Base-by-base conservation (phyloP, 371 early-diverging fungal genomes). In the Mortierella sp. region DNA sequence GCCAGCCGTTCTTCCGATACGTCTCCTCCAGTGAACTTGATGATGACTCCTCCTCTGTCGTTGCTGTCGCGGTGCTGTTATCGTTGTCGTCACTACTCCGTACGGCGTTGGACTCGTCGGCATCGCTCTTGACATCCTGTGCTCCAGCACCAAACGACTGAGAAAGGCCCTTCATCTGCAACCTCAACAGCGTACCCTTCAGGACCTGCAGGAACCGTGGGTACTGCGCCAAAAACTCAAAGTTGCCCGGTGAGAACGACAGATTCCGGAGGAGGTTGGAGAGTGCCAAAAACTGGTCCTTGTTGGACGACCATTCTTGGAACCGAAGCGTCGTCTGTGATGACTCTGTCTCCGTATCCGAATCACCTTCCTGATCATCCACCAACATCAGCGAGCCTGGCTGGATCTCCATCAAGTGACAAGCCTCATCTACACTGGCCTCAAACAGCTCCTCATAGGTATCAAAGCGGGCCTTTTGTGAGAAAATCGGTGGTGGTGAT, bases 181-280 rank as follows among this genome's bases (percentile, higher is more conserved):
- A 60, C 2, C 76, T 70, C 56, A 84, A 35, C 4, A 84, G 54
- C 18, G 82, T 82, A 1, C 72, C 56, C 72, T 80, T 79, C 72
- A 93, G 44, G 0, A 90, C 75, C 1, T 81, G 75, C 5, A 92
- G 77, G 85, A 94, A 93, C 11, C 94, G 92, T 7, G 76, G 73
- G 71, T 93, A 91, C 14, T 81, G 84, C 4, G 93, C 93, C 29
- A 93, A 84, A 71, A 89, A 94, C 68, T 91, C 91, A 58, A 90
- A 88, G 80, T 95, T 95, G 14, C 90, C 91, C 1, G 87, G 89
- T 80, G 92, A 87, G 82, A 95, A 95, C 10, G 95, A 93, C 60
- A 95, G 75, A 70, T 94, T 95, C 38, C 93, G 91, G 35, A 95
- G 82, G 49, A 92, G 88, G 74, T 92, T 92, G 70, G 91, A 86